Conservation (phyloP, 2,329 filamentous ascomycete species). For the Penicillium sp. region DNA sequence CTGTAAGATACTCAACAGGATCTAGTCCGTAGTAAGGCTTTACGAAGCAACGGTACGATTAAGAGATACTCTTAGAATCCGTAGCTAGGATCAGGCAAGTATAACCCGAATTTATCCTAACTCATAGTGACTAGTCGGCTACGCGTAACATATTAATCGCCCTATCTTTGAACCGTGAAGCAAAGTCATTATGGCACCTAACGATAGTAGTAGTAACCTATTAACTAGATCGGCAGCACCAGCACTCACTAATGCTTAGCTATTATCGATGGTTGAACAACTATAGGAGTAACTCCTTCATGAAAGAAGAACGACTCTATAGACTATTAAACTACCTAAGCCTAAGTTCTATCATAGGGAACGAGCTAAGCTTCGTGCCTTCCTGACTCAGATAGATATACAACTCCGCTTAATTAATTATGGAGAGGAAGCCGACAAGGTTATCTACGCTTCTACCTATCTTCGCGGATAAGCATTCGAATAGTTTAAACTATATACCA, state of each 20-base stretch:
- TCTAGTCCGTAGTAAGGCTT: too few relatives aligned
- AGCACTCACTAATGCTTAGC: background rate
- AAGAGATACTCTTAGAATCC: too few relatives aligned
- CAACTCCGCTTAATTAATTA: constrained; percentile 6
- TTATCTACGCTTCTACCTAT: constrained; percentile 12
- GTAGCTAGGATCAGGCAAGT: too few relatives aligned
- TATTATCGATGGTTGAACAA: background rate
- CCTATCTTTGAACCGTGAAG: background rate
- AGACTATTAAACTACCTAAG: constrained; percentile 7
- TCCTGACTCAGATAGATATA: constrained; percentile 15
- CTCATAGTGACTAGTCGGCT: too few relatives aligned
- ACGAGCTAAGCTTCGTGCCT: constrained; percentile 10
- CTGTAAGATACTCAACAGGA: too few relatives aligned
- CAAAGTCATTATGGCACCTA: background rate
- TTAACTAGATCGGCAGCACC: too few relatives aligned
- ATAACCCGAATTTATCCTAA: too few relatives aligned
- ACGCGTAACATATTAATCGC: constrained; percentile 8
- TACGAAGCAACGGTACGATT: too few relatives aligned
- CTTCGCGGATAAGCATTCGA: constrained; percentile 8
- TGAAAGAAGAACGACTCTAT: background rate
- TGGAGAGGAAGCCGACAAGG: constrained; percentile 1
- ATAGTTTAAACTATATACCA: constrained; percentile 14
- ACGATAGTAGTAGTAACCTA: too few relatives aligned
- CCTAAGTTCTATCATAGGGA: constrained; percentile 10
- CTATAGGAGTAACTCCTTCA: background rate